These are phyloP conservation scores for Sherardia arvensis DNA, from an alignment of 257 asterid genomes.

Conservation along the genomic window DNA sequence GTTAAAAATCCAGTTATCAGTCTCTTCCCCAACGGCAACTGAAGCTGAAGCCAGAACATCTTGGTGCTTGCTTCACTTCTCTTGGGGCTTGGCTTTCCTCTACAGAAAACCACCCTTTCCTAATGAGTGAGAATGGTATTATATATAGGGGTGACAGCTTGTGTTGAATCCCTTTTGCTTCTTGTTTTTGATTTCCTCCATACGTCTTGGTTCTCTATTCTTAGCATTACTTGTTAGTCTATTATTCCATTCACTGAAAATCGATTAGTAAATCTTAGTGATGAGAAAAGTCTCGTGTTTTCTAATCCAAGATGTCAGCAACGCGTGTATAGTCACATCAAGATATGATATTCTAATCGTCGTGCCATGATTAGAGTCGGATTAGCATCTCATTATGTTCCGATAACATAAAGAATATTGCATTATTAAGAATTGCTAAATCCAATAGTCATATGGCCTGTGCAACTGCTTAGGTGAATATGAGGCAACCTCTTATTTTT, in stretches of 20 bases:
- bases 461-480: background rate
- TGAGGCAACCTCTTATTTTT: background rate
- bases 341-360: constrained; percentile 8
- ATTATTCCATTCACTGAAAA: constrained; percentile 14
- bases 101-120: background rate
- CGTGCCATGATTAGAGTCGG: constrained; percentile 7
- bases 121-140: background rate
- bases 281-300: constrained; percentile 1
- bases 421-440: background rate
- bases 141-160: constrained; percentile 3
- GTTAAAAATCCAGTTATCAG: background rate
- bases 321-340: constrained; percentile 2
- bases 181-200: background rate
- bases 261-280: constrained; percentile 7
- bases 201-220: background rate
- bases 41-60: background rate
- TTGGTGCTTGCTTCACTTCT: background rate
- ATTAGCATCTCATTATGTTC: background rate
- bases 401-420: background rate
- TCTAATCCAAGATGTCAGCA: constrained; percentile 8
- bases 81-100: background rate
- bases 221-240: constrained; percentile 17
- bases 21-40: background rate
- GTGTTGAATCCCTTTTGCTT: background rate
- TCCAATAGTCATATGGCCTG: background rate